A percentile compares a stretch with the other conserved stretches of the same genome.
phyloP scores from a whole-genome alignment of 139 green algal genomes.

The Auxenochlorella pyrenoidosa region DNA sequence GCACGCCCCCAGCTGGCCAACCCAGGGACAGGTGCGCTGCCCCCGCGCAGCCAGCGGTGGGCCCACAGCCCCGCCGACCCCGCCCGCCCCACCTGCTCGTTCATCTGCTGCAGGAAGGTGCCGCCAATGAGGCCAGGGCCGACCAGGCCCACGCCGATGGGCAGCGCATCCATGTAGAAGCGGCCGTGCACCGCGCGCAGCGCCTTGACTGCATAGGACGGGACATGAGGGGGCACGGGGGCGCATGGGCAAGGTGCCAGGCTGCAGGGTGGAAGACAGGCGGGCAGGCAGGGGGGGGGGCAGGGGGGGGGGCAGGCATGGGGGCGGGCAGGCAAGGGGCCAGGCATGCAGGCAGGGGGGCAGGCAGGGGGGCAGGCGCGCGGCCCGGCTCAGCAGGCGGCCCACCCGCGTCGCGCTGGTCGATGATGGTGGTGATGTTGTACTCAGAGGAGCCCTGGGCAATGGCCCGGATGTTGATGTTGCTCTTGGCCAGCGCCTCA shows the following conservation, averaged over 20 bases:
- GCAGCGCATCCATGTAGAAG: conserved; percentile 94
- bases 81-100: conserved; percentile 79
- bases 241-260: neutral
- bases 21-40: neutral
- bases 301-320: neutral
- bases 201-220: conserved; percentile 52
- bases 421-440: conserved; percentile 98
- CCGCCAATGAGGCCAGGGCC: conserved; percentile 92
- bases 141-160: conserved; percentile 91
- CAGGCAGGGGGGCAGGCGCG: neutral
- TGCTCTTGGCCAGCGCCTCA: conserved; percentile 91
- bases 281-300: neutral
- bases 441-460: conserved; percentile 93
- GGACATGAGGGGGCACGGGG: neutral
- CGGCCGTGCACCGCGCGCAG: conserved; percentile 91
- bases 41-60: too few relatives aligned
- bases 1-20: neutral
- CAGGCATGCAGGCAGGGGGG: too few relatives aligned
- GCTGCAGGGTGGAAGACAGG: neutral
- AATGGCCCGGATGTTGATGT: conserved; percentile 92
- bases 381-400: neutral
- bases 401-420: conserved; percentile 65
- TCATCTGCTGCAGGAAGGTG: conserved; percentile 91
- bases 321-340: neutral
- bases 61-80: too few relatives aligned